phyloP scores from a whole-genome alignment of 2,329 filamentous ascomycete species.

The Penicillium sclerotigenum region DNA sequence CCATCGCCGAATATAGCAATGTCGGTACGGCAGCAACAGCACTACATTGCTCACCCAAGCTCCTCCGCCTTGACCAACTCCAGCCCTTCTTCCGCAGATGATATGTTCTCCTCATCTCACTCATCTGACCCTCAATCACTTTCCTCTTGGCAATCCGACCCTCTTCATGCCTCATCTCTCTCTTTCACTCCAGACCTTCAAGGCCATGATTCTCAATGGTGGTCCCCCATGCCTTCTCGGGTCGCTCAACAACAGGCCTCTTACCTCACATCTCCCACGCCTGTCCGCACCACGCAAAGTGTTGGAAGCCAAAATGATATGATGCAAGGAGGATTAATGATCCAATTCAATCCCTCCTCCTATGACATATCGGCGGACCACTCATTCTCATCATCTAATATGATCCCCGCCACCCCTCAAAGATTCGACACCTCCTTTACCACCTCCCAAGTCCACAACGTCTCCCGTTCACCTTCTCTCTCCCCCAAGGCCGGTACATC shows the following conservation, averaged over 20 bases:
- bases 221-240: conserved; percentile 39
- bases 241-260: conserved; percentile 36
- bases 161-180: conserved; percentile 35
- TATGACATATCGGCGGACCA: conserved; percentile 36
- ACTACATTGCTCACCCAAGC: conserved; percentile 32
- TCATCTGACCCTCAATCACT: conserved; percentile 40
- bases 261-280: conserved; percentile 36
- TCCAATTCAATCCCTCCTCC: conserved; percentile 37
- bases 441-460: conserved; percentile 27
- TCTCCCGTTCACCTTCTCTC: conserved; percentile 38
- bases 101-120: conserved; percentile 40
- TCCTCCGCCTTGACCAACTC: conserved; percentile 32
- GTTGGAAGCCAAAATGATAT: conserved; percentile 32
- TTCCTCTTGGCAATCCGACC: conserved; percentile 43
- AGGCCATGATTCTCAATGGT: conserved; percentile 41
- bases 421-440: conserved; percentile 31
- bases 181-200: conserved; percentile 42
- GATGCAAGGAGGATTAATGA: conserved; percentile 41
- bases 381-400: conserved; percentile 26
- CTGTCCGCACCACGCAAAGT: conserved; percentile 33
- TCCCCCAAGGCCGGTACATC: conserved; percentile 36
- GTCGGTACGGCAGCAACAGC: conserved; percentile 32
- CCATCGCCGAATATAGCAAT: conserved; percentile 31
- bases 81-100: conserved; percentile 38
- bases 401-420: conserved; percentile 22